Percentiles rank a stretch among this genome's conserved stretches.
Conservation (phyloP, 1,139 yeast genomes). For the Entelexis paramagnoliae region DNA sequence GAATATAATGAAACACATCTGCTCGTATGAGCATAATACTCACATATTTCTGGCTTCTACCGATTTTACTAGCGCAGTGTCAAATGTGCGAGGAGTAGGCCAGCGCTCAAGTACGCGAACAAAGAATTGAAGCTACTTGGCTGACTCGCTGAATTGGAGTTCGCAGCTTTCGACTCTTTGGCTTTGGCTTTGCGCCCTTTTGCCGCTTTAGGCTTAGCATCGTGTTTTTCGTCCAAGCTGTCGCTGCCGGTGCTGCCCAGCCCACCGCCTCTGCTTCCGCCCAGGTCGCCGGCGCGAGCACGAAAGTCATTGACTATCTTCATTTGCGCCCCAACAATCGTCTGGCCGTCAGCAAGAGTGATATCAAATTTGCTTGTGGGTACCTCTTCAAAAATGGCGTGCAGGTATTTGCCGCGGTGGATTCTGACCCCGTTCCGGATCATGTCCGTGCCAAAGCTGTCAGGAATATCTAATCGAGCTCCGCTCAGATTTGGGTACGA, state of each 20-base stretch:
- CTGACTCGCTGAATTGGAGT: too few relatives aligned
- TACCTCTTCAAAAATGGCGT: conserved; percentile 10
- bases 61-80: too few relatives aligned
- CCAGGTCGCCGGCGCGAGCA: neutral
- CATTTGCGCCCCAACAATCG: conserved; percentile 41
- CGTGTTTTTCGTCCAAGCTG: too few relatives aligned
- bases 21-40: too few relatives aligned
- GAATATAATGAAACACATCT: too few relatives aligned
- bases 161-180: neutral
- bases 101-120: too few relatives aligned
- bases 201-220: neutral
- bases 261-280: neutral
- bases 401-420: conserved; percentile 16
- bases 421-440: conserved; percentile 23
- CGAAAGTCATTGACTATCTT: conserved; percentile 21
- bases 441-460: conserved; percentile 26
- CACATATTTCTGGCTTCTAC: too few relatives aligned
- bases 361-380: conserved; percentile 38
- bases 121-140: too few relatives aligned
- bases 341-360: conserved; percentile 43
- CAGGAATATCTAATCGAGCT: conserved; percentile 18
- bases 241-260: neutral
- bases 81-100: too few relatives aligned
- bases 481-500: conserved; percentile 16
- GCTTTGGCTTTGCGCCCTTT: neutral